Evolutionary conservation across 2,329 filamentous ascomycete species (phyloP).

Genomic region (Shiraia sp.): DNA sequence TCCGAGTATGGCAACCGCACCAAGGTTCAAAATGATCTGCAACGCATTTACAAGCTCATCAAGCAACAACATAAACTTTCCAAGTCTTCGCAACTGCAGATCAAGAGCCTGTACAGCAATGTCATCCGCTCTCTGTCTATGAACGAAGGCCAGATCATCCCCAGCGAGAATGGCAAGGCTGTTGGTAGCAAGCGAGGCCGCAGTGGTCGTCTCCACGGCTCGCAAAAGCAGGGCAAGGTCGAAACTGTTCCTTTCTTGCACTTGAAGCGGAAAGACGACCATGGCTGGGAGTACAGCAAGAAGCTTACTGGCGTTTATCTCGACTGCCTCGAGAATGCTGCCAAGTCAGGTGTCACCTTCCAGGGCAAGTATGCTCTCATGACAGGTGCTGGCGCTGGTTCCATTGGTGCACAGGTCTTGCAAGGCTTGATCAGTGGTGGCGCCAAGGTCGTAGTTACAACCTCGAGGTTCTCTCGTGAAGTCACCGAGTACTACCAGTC

Average conservation of each 20-base stretch:
- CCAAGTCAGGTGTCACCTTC: constrained; percentile 85
- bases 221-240: constrained; percentile 79
- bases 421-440: constrained; percentile 96
- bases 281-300: constrained; percentile 99
- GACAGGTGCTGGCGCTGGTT: constrained; percentile 97
- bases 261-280: constrained; percentile 87
- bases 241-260: constrained; percentile 98
- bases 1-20: constrained; percentile 98
- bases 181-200: constrained; percentile 61
- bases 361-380: constrained; percentile 95
- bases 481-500: constrained; percentile 99
- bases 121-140: constrained; percentile 92
- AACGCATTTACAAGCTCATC: constrained; percentile 96
- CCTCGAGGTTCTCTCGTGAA: constrained; percentile 92
- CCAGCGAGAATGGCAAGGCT: constrained; percentile 76
- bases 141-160: constrained; percentile 97
- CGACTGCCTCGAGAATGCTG: constrained; percentile 87
- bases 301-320: constrained; percentile 93
- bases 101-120: constrained; percentile 92
- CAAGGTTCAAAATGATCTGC: constrained; percentile 95
- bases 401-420: constrained; percentile 94
- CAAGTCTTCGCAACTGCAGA: constrained; percentile 93
- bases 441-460: constrained; percentile 95
- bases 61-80: constrained; percentile 98
- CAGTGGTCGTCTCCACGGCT: constrained; percentile 56